These are phyloP conservation scores for Elsinoe batatas DNA, from an alignment of 2,329 filamentous ascomycete species.

Conservation along the genomic window DNA sequence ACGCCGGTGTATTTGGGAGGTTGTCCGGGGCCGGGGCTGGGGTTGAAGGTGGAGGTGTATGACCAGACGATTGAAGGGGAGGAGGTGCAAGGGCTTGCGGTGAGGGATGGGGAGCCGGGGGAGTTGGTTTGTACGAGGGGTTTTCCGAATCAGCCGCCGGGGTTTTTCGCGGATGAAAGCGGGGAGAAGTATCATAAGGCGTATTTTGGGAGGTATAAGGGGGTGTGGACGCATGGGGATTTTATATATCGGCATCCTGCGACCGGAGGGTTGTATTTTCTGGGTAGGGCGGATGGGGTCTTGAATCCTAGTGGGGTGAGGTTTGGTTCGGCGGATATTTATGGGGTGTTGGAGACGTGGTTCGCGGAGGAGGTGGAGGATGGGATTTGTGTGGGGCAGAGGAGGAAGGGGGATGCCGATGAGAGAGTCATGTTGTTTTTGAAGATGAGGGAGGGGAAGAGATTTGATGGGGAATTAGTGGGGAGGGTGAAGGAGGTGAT, in stretches of 20 bases:
- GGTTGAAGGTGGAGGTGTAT: constrained; percentile 49
- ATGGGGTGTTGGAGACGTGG: constrained; percentile 57
- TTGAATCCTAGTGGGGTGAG: constrained; percentile 69
- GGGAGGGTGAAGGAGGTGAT: constrained; percentile 55
- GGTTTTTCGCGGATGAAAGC: constrained; percentile 37
- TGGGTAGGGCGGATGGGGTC: constrained; percentile 66
- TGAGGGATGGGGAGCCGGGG: constrained; percentile 57
- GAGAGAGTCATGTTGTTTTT: constrained; percentile 52
- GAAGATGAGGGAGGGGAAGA: constrained; percentile 48
- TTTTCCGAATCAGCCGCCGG: constrained; percentile 65
- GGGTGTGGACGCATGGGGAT: constrained; percentile 76
- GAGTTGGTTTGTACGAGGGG: constrained; percentile 61
- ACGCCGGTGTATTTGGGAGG: constrained; percentile 54
- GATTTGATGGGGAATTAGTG: constrained; percentile 47
- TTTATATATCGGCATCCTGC: constrained; percentile 61
- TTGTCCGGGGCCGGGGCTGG: constrained; percentile 44
- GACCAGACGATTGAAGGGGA: constrained; percentile 41
- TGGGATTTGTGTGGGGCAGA: constrained; percentile 70
- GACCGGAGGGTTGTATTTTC: constrained; percentile 56
- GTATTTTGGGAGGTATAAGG: constrained; percentile 35
- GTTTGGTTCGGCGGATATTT: constrained; percentile 74
- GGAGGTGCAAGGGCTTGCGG: constrained; percentile 38
- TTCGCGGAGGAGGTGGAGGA: constrained; percentile 58
- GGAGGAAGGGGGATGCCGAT: constrained; percentile 50
- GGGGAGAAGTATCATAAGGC: constrained; percentile 36